Evolutionary conservation across 192 early-diverging fungal genomes (phyloP).

Genomic region (Phlyctochytrium planicorne): DNA sequence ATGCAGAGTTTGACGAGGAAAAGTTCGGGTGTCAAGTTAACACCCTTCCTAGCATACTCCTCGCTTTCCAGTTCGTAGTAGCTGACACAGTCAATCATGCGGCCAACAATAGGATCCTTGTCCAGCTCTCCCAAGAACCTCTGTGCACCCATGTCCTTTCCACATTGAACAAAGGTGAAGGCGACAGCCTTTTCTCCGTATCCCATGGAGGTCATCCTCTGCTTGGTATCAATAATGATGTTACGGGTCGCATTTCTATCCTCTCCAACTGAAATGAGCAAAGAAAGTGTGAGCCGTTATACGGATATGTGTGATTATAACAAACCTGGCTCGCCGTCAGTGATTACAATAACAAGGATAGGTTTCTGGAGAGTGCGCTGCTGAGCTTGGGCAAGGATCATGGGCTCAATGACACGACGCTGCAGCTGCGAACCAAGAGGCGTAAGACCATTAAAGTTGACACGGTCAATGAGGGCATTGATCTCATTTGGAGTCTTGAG

Average conservation of each 20-base stretch:
- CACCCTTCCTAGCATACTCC: conserved; percentile 28
- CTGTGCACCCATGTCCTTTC: conserved; percentile 29
- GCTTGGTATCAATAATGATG: conserved; percentile 16
- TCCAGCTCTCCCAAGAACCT: conserved; percentile 24
- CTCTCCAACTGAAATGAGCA: conserved; percentile 30
- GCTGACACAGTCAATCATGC: conserved; percentile 23
- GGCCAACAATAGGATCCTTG: conserved; percentile 25
- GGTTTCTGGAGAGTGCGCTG: conserved; percentile 19
- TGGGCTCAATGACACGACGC: conserved; percentile 27
- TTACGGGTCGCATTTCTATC: conserved; percentile 8
- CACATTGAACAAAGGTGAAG: conserved; percentile 34
- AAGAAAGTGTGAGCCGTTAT: no score
- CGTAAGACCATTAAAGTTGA: conserved; percentile 32
- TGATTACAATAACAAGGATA: conserved; percentile 29
- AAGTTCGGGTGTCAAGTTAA: conserved; percentile 26
- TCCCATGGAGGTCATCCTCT: conserved; percentile 9
- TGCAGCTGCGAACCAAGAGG: conserved; percentile 34
- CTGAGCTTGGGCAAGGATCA: conserved; percentile 17
- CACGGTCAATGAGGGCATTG: conserved; percentile 10
- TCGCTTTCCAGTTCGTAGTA: conserved; percentile 30
- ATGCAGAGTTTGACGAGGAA: conserved; percentile 34
- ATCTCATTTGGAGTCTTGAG: conserved; percentile 19
- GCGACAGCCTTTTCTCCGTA: conserved; percentile 24
- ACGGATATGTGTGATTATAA: no score
- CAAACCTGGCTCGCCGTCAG: conserved; percentile 36